These are phyloP conservation scores for Spathaspora sp. DNA, from an alignment of 805 yeast genomes.

Conservation along the genomic window DNA sequence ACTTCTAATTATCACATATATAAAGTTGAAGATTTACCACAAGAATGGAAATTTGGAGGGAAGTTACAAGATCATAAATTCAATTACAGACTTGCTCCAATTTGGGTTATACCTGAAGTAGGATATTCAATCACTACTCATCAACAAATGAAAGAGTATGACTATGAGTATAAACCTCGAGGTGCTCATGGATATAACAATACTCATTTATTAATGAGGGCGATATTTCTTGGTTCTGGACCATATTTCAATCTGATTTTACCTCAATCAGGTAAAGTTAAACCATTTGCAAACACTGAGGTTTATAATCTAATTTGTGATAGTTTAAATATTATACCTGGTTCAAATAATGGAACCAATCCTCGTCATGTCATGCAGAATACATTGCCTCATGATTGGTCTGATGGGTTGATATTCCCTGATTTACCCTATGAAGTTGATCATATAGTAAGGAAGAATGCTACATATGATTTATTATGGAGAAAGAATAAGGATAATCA, in stretches of 20 bases:
- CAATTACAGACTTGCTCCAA: constrained; percentile 69
- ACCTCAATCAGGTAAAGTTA: constrained; percentile 29
- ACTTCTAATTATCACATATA: constrained; percentile 43
- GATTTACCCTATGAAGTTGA: constrained; percentile 44
- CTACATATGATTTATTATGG: constrained; percentile 51
- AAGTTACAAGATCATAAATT: constrained; percentile 29
- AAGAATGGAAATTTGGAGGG: constrained; percentile 55
- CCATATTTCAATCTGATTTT: constrained; percentile 57
- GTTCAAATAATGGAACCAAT: constrained; percentile 66
- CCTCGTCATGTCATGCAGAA: constrained; percentile 13
- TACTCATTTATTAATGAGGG: constrained; percentile 75
- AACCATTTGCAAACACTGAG: constrained; percentile 71
- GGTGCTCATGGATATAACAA: constrained; percentile 89
- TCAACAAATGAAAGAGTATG: constrained; percentile 47
- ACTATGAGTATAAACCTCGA: constrained; percentile 50
- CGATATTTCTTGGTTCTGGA: constrained; percentile 75
- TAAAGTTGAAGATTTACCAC: constrained; percentile 50
- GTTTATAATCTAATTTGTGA: constrained; percentile 75
- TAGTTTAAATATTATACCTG: constrained; percentile 46
- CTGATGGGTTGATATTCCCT: constrained; percentile 46
- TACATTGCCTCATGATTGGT: constrained; percentile 41
- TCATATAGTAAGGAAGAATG: constrained; percentile 36
- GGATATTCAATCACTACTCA: constrained; percentile 75
- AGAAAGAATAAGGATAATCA: constrained; percentile 14
- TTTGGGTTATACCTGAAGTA: constrained; percentile 80